These are phyloP conservation scores for Starmerella sirachaensis DNA, from an alignment of 805 yeast species.

Conservation along the genomic window DNA sequence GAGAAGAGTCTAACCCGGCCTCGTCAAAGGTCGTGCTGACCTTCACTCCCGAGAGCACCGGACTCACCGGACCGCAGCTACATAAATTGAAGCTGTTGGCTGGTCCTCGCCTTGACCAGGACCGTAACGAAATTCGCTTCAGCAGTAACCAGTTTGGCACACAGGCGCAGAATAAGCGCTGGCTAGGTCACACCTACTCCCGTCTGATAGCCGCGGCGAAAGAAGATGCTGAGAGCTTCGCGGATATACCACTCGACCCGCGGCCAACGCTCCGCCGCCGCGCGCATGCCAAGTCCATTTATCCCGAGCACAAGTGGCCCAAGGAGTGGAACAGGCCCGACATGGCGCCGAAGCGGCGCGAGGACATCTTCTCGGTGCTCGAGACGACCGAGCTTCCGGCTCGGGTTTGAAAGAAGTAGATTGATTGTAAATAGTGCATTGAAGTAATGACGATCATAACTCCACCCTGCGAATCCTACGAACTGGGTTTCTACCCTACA, in stretches of 20 bases:
- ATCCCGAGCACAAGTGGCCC: constrained; percentile 46
- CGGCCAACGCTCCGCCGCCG: constrained; percentile 41
- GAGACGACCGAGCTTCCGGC: not conserved
- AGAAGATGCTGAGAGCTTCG: constrained; percentile 51
- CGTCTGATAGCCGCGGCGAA: constrained; percentile 54
- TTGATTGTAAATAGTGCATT: not conserved
- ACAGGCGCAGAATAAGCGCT: constrained; percentile 77
- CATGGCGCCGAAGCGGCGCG: constrained; percentile 46
- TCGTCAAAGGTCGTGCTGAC: constrained; percentile 56
- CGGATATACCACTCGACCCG: constrained; percentile 70
- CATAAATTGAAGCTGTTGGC: constrained; percentile 73
- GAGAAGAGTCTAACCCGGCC: constrained; percentile 53
- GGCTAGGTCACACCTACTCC: constrained; percentile 51
- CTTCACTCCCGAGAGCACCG: constrained; percentile 35
- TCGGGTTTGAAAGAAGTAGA: not conserved
- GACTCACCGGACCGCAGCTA: constrained; percentile 38
- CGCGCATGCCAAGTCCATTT: constrained; percentile 31
- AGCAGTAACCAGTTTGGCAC: constrained; percentile 55
- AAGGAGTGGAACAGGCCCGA: constrained; percentile 67
- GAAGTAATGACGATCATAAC: not conserved
- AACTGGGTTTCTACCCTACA: too few relatives aligned
- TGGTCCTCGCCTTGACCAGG: constrained; percentile 61
- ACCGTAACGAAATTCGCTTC: constrained; percentile 48
- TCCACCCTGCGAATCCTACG: not conserved
- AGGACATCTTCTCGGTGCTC: constrained; percentile 19